These are phyloP conservation scores for Salicornia ramosissima DNA, from an alignment of 148 eudicot species.

Conservation along the genomic window DNA sequence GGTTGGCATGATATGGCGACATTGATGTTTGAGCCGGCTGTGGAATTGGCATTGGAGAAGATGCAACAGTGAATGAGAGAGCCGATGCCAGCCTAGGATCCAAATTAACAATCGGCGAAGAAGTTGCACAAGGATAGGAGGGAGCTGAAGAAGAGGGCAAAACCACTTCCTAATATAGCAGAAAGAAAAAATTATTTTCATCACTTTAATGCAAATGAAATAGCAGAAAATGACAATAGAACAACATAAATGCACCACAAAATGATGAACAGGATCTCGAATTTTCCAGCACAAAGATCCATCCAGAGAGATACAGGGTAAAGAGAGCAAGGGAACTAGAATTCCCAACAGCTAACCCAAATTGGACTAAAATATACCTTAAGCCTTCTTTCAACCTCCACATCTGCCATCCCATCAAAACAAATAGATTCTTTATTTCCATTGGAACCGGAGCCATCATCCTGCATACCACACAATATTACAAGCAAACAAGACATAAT, in stretches of 20 bases:
- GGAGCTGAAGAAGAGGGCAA: slow-evolving; percentile 40
- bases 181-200: not conserved
- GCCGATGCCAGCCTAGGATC: slow-evolving; percentile 58
- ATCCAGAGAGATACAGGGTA: not conserved
- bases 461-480: slow-evolving; percentile 37
- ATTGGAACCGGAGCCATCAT: slow-evolving; percentile 56
- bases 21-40: slow-evolving; percentile 48
- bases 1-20: slow-evolving; percentile 42
- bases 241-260: not conserved
- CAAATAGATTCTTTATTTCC: slow-evolving; percentile 56
- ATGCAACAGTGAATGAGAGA: slow-evolving; percentile 35
- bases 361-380: slow-evolving; percentile 45
- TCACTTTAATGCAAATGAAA: not conserved
- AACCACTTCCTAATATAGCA: slow-evolving; percentile 59
- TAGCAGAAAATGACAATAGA: not conserved
- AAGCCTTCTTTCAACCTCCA: slow-evolving; percentile 83
- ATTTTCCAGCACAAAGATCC: not conserved
- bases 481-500: slow-evolving; percentile 1
- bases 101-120: slow-evolving; percentile 34
- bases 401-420: slow-evolving; percentile 91
- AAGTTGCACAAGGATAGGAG: slow-evolving; percentile 38
- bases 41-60: slow-evolving; percentile 46
- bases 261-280: not conserved
- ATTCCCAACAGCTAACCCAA: not conserved
- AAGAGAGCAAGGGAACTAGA: not conserved